Conservation (phyloP, 148 eudicot genomes). For the Rhododendron williamsianum region DNA sequence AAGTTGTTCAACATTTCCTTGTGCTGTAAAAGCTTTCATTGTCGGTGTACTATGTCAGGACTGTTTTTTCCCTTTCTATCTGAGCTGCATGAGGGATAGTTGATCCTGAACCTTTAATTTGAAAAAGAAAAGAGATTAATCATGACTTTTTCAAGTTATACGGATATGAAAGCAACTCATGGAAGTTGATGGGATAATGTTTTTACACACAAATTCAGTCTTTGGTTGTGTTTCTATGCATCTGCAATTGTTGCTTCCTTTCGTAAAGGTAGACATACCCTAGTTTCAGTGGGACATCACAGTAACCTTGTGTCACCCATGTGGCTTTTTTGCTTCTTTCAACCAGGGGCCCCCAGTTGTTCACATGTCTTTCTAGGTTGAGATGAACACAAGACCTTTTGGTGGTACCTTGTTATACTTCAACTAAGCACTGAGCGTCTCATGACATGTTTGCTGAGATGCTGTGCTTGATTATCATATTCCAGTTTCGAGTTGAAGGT, state of each 20-base stretch:
- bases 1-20: slow-evolving; percentile 10
- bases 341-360: background rate
- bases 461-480: background rate
- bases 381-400: background rate
- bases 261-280: background rate
- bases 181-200: background rate
- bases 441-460: background rate
- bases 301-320: background rate
- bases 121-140: background rate
- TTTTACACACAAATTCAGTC: background rate
- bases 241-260: background rate
- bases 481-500: background rate
- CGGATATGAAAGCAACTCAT: background rate
- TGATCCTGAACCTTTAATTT: background rate
- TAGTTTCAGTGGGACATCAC: background rate
- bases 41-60: background rate
- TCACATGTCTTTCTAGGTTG: background rate
- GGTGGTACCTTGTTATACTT: background rate
- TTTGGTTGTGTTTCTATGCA: background rate
- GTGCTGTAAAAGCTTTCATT: background rate
- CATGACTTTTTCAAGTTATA: background rate
- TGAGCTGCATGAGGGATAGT: background rate
- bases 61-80: background rate
- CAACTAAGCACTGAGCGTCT: background rate
- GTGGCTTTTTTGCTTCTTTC: background rate